Percentiles rank a stretch among this genome's conserved stretches.
These are phyloP conservation scores for Fremontodendron californicum DNA, from an alignment of 345 rosid genomes.

Conservation along the genomic window DNA sequence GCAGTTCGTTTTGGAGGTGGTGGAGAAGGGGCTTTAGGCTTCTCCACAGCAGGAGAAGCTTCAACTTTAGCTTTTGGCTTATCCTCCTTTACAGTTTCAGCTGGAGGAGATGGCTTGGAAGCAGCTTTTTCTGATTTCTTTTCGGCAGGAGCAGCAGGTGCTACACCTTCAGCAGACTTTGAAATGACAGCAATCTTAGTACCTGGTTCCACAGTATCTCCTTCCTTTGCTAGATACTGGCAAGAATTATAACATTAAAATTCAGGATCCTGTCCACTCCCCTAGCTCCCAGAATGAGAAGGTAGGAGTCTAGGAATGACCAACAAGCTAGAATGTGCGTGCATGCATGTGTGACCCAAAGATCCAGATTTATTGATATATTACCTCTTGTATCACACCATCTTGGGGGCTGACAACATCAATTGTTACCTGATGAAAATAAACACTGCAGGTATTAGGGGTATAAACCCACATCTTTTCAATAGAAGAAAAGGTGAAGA, in stretches of 20 bases:
- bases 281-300: neutral
- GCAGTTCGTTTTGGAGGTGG: constrained; percentile 67
- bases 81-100: constrained; percentile 31
- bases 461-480: neutral
- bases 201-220: constrained; percentile 96
- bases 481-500: neutral
- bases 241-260: neutral
- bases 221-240: constrained; percentile 88
- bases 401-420: constrained; percentile 86
- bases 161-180: constrained; percentile 69
- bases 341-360: neutral
- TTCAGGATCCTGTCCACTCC: neutral
- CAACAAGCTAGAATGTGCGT: neutral
- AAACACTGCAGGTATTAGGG: constrained; percentile 16
- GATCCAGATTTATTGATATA: neutral
- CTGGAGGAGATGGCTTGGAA: constrained; percentile 39
- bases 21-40: constrained; percentile 46
- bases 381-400: constrained; percentile 79
- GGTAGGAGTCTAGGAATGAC: neutral
- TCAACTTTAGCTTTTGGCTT: constrained; percentile 50
- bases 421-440: constrained; percentile 60
- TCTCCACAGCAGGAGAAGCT: constrained; percentile 45
- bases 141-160: constrained; percentile 82
- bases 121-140: constrained; percentile 45
- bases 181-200: constrained; percentile 81